Base-by-base conservation (phyloP, 2,329 filamentous ascomycete species). In the Cercospora nicotianae region DNA sequence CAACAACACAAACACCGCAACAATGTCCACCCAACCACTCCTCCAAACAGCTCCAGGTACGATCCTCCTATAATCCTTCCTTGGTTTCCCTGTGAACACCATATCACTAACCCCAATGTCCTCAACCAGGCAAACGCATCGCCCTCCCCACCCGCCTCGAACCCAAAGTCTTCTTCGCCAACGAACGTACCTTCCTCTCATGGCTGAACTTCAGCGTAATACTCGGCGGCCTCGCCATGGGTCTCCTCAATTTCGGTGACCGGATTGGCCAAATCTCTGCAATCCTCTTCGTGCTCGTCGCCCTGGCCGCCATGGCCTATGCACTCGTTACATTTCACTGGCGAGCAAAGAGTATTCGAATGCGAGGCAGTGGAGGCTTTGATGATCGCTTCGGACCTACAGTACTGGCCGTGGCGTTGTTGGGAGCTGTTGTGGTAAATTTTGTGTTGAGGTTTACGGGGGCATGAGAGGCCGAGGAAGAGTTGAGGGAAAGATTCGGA, bases 131-230 rank as follows among this genome's bases (percentile, higher is more conserved):
- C 87, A 99, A 99, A 85, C 93, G 94, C 79, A 98, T 99, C 80
- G 94, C 95, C 77, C 92, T 99, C 72, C 95, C 95, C 67, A 97
- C 94, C 69, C 93, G 95, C 74, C 94, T 99, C 81, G 95, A 99
- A 82, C 95, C 95, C 76, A 99, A 99, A 83, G 95, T 99, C 85
- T 99, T 98, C 89, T 99, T 99, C 86, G 95, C 95, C 83, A 99
- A 99, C 86, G 95, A 99, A 84, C 93, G 95, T 72, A 99, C 95
- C 71, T 99, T 99, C 81, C 89, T 99, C 77, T 97, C 93, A 82
- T 99, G 95, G 95, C 92, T 99, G 78, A 99, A 99, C 87, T 98
- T 98, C 86, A 97, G 94, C 80, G 94, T 99, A 78, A 94, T 99
- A 81, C 91, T 99, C 70, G 95, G 95, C 77, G 95, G 95, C 72